Conservation (phyloP, 176 grass and related monocot species). For the Hordeum vulgare region DNA sequence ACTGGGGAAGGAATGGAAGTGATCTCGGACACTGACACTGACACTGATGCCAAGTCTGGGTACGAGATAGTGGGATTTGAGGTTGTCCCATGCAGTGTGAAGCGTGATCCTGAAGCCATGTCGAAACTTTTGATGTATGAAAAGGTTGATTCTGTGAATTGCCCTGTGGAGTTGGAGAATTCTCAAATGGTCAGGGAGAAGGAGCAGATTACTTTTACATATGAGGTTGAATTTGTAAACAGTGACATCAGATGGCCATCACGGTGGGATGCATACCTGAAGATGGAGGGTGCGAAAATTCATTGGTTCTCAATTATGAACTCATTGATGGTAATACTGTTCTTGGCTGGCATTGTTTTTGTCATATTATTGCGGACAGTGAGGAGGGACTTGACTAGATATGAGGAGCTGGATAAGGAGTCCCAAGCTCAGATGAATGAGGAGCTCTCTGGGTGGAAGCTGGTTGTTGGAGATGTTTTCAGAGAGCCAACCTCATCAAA, state of each 20-base stretch:
- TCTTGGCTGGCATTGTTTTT: slow-evolving; percentile 85
- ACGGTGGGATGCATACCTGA: slow-evolving; percentile 79
- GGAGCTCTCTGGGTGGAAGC: slow-evolving; percentile 87
- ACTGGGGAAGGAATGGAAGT: slow-evolving; percentile 80
- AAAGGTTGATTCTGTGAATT: slow-evolving; percentile 51
- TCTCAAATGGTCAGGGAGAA: slow-evolving; percentile 69
- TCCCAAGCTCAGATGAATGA: slow-evolving; percentile 87
- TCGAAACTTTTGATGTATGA: slow-evolving; percentile 66
- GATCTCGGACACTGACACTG: slow-evolving; percentile 46
- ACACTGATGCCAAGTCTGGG: slow-evolving; percentile 43
- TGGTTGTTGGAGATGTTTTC: slow-evolving; percentile 86
- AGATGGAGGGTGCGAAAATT: slow-evolving; percentile 80
- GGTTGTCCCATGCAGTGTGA: slow-evolving; percentile 77
- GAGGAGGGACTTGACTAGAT: slow-evolving; percentile 80
- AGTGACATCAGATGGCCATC: slow-evolving; percentile 90
- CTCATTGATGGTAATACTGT: slow-evolving; percentile 84
- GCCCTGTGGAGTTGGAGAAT: slow-evolving; percentile 61
- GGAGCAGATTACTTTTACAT: slow-evolving; percentile 71
- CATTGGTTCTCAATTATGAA: slow-evolving; percentile 98
- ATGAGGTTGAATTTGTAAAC: slow-evolving; percentile 82
- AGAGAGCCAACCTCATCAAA: slow-evolving; percentile 76
- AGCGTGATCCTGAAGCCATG: slow-evolving; percentile 50
- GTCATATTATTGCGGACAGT: slow-evolving; percentile 83
- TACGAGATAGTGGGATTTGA: slow-evolving; percentile 86
- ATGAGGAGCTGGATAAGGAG: slow-evolving; percentile 81